A percentile compares a stretch with the other conserved stretches of the same genome.
Conservation (phyloP, 257 asterid genomes). For the Scutellaria barbata region DNA sequence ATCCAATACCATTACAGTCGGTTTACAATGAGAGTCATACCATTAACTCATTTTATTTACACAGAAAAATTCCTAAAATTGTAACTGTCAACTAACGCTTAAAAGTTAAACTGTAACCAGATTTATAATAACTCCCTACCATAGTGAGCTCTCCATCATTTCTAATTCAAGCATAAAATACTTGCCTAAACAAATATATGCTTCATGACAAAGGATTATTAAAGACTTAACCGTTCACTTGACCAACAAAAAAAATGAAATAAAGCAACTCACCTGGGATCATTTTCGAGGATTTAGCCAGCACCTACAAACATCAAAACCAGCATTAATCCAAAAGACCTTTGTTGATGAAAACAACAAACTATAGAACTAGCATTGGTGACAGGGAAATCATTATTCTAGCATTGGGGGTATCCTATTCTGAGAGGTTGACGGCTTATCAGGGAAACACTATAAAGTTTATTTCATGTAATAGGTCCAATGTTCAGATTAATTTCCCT, state of each 20-base stretch:
- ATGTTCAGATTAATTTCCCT: not conserved
- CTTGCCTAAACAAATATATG: not conserved
- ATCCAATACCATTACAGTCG: too few relatives aligned
- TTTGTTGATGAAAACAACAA: not conserved
- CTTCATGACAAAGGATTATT: not conserved
- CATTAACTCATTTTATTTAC: too few relatives aligned
- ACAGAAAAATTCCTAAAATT: too few relatives aligned
- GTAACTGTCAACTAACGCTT: too few relatives aligned
- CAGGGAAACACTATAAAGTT: not conserved
- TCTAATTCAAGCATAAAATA: not conserved
- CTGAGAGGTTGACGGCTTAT: not conserved
- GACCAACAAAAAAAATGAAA: not conserved
- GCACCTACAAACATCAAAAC: slow-evolving; percentile 55
- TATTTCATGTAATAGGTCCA: not conserved
- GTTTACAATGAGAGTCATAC: too few relatives aligned
- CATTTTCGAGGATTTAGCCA: slow-evolving; percentile 92
- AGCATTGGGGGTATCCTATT: not conserved
- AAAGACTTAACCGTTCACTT: not conserved
- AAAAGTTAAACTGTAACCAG: not conserved
- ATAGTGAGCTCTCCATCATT: not conserved
- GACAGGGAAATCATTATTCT: not conserved
- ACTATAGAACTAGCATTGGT: slow-evolving; percentile 11
- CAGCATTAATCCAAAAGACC: slow-evolving; percentile 32
- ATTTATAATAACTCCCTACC: too few relatives aligned
- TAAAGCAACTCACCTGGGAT: slow-evolving; percentile 67